These are phyloP conservation scores for Porphyrellus sp. DNA, from an alignment of 1,284 basidiomycete species.

Conservation along the genomic window DNA sequence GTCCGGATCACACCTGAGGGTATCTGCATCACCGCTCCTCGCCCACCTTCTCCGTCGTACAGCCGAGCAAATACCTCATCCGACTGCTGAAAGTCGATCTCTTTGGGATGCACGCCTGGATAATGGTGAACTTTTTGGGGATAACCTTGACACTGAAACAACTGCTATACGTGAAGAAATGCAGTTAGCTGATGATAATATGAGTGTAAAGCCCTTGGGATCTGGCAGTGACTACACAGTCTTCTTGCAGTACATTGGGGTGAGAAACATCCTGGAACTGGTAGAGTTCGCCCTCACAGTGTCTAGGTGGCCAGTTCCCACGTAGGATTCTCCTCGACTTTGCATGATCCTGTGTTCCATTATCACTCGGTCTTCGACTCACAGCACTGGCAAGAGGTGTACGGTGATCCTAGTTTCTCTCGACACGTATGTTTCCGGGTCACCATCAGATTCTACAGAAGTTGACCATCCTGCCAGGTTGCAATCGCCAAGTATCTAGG, in stretches of 20 bases:
- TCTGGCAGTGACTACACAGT: slow-evolving; percentile 76
- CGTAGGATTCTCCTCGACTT: slow-evolving; percentile 47
- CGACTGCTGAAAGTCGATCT: slow-evolving; percentile 37
- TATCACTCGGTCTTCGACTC: slow-evolving; percentile 79
- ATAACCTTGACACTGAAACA: slow-evolving; percentile 33
- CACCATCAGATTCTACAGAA: not conserved
- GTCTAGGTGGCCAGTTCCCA: slow-evolving; percentile 51
- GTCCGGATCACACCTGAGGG: slow-evolving; percentile 55
- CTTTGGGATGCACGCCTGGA: slow-evolving; percentile 54
- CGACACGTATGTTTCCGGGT: slow-evolving; percentile 48
- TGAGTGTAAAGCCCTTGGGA: slow-evolving; percentile 44
- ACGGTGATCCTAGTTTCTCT: slow-evolving; percentile 70
- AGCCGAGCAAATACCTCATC: slow-evolving; percentile 59
- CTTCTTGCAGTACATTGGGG: slow-evolving; percentile 56
- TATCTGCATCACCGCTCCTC: slow-evolving; percentile 63
- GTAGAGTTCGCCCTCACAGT: slow-evolving; percentile 11
- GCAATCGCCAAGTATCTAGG: slow-evolving; percentile 70
- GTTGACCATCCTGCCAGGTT: slow-evolving; percentile 37
- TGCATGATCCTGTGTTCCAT: slow-evolving; percentile 66
- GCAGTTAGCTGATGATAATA: slow-evolving; percentile 19
- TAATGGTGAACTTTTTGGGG: slow-evolving; percentile 40
- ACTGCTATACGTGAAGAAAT: slow-evolving; percentile 25
- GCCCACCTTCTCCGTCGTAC: slow-evolving; percentile 59
- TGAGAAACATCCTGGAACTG: slow-evolving; percentile 25
- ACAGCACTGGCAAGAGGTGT: slow-evolving; percentile 67